A percentile compares a stretch with the other conserved stretches of the same genome.
Conservation (phyloP, 179 eudicot species). For the Spinacia oleracea region DNA sequence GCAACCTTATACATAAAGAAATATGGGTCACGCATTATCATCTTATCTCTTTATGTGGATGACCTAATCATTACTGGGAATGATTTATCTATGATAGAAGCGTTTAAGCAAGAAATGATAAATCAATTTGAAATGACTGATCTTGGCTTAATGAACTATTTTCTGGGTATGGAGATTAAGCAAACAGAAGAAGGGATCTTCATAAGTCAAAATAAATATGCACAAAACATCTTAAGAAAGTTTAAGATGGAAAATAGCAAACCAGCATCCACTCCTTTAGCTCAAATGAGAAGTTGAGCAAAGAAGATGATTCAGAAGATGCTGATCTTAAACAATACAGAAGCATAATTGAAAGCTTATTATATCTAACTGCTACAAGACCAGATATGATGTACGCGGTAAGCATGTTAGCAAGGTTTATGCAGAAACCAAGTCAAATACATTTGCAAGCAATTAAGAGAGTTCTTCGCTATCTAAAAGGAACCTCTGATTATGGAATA, state of each 20-base stretch:
- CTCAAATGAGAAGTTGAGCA: background rate
- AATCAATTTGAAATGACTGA: background rate
- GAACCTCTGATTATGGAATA: no score
- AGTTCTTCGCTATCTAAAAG: no score
- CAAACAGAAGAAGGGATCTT: background rate
- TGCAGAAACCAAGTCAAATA: no score
- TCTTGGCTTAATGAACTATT: background rate
- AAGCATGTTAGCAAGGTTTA: no score
- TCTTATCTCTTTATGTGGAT: background rate
- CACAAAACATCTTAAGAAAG: background rate
- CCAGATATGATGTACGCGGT: background rate
- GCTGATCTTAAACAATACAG: slow-evolving; percentile 7
- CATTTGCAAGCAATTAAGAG: no score
- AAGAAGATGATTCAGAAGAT: background rate
- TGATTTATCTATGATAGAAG: background rate
- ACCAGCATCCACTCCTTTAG: background rate
- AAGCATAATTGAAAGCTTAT: background rate
- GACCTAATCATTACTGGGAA: slow-evolving; percentile 3
- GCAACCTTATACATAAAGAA: background rate
- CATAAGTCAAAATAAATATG: background rate
- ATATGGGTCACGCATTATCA: no score
- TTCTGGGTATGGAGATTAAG: slow-evolving; percentile 7
- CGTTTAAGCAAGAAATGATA: slow-evolving; percentile 6
- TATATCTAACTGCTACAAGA: background rate
- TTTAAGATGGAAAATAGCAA: background rate